Conservation (phyloP, 768 basidiomycete species). For the Boletus pseudopeckii region DNA sequence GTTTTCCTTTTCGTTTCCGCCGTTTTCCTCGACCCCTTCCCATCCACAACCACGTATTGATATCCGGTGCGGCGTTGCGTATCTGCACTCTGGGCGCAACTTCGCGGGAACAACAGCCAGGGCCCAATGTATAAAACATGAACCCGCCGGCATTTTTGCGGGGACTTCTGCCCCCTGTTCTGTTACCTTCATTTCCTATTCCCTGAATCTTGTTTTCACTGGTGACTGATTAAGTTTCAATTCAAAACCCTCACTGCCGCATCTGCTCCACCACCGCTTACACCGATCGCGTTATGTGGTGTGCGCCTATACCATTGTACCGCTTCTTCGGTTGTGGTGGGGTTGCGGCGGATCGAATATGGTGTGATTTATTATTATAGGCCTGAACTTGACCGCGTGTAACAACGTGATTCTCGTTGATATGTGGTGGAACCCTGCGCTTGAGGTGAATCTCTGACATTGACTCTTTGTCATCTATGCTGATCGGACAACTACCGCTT, state of each 20-base stretch:
- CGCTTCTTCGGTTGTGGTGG: constrained; percentile 1
- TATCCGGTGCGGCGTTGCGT: background rate
- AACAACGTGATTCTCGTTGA: constrained; percentile 94
- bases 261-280: background rate
- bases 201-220: background rate
- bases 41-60: background rate
- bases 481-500: constrained; percentile 7
- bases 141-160: background rate
- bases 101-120: no score
- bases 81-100: no score
- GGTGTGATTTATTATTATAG: constrained; percentile 34
- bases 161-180: background rate
- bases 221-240: constrained; percentile 14
- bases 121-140: no score
- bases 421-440: constrained; percentile 92
- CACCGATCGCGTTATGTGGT: background rate
- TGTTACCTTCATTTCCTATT: background rate
- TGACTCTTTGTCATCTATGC: background rate
- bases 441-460: constrained; percentile 51
- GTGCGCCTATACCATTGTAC: background rate
- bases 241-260: background rate
- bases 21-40: background rate
- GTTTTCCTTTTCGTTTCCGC: background rate
- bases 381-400: constrained; percentile 88
- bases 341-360: background rate